A percentile compares a stretch with the other conserved stretches of the same genome.
These are phyloP conservation scores for Saccharomyces hybrid DNA, from an alignment of 1,139 yeast species.

Conservation along the genomic window DNA sequence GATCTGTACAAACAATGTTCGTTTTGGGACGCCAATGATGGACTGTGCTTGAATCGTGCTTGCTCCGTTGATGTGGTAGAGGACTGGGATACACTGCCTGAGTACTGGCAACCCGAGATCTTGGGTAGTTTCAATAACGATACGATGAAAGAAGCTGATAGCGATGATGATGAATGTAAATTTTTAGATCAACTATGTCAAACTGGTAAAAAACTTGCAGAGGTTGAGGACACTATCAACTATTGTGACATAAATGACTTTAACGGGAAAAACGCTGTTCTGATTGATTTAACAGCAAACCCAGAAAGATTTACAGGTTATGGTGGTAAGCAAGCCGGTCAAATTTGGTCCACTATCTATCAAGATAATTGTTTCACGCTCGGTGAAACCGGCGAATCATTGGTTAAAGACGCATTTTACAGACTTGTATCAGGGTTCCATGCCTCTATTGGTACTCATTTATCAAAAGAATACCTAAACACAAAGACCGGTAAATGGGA, in stretches of 20 bases:
- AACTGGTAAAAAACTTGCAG: conserved; percentile 9
- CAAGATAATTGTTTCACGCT: conserved; percentile 76
- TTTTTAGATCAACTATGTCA: conserved; percentile 30
- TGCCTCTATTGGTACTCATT: conserved; percentile 89
- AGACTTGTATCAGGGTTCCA: conserved; percentile 90
- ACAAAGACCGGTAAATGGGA: conserved; percentile 71
- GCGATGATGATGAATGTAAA: conserved; percentile 27
- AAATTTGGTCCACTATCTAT: conserved; percentile 90
- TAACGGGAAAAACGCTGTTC: conserved; percentile 49
- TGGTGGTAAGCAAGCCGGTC: conserved; percentile 84
- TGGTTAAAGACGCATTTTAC: conserved; percentile 82
- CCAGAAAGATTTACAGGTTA: conserved; percentile 97
- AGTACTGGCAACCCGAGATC: conserved; percentile 64
- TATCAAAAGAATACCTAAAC: conserved; percentile 77
- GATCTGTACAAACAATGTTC: conserved; percentile 84
- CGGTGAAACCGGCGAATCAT: conserved; percentile 49
- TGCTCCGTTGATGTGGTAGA: conserved; percentile 84
- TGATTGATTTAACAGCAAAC: conserved; percentile 76
- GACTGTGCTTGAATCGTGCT: conserved; percentile 81
- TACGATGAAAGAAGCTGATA: conserved; percentile 34
- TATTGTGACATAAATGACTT: conserved; percentile 43
- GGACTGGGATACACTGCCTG: conserved; percentile 62
- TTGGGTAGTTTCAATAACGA: conserved; percentile 54
- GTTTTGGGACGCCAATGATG: conserved; percentile 72
- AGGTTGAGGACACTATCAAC: conserved; percentile 31